phyloP scores from a whole-genome alignment of 129 eudicot species.

The Mikania micrantha region DNA sequence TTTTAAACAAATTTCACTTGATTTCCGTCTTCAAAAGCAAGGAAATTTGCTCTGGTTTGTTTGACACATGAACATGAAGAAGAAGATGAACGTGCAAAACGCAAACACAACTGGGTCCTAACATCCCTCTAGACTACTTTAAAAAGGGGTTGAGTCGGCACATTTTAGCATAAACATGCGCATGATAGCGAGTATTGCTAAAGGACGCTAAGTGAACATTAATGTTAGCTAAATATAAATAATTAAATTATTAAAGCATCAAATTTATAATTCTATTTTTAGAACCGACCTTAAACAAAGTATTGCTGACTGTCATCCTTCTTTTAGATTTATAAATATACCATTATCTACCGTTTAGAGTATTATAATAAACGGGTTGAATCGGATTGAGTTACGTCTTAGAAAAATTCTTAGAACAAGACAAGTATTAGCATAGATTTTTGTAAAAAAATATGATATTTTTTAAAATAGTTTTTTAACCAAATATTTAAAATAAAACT shows the following conservation, averaged over 20 bases:
- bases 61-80: slow-evolving; percentile 13
- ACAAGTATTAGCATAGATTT: too few species aligned
- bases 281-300: too few species aligned
- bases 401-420: too few species aligned
- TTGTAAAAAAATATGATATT: too few species aligned
- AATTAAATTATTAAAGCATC: slow-evolving; percentile 7
- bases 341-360: too few species aligned
- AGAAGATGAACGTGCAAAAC: slow-evolving; percentile 35
- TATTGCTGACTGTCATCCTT: too few species aligned
- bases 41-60: neutral
- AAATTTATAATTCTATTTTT: too few species aligned
- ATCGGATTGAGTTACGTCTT: too few species aligned
- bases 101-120: slow-evolving; percentile 27
- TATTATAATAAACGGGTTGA: too few species aligned
- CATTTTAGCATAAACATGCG: slow-evolving; percentile 28
- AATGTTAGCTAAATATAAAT: neutral
- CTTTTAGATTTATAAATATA: too few species aligned
- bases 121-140: slow-evolving; percentile 13
- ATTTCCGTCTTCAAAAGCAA: neutral
- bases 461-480: too few species aligned
- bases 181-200: slow-evolving; percentile 21
- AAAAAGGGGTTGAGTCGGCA: slow-evolving; percentile 26
- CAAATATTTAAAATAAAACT: too few species aligned
- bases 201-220: slow-evolving; percentile 24
- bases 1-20: neutral